phyloP scores from a whole-genome alignment of 2,329 filamentous ascomycete species.

The Sporothrix protearum region DNA sequence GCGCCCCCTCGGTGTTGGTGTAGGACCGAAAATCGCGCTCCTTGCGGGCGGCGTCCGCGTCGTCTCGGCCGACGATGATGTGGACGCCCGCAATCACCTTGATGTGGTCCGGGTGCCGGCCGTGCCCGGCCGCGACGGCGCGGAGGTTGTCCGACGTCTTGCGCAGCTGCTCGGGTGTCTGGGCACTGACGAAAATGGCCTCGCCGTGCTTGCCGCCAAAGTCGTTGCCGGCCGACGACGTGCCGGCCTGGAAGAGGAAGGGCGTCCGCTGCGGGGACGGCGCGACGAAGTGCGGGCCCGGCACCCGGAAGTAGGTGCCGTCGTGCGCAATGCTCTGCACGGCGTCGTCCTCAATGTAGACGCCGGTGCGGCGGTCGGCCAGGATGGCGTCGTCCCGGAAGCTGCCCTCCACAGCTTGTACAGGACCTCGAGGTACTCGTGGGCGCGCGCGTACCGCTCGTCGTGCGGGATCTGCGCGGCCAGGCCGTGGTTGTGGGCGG shows the following conservation, averaged over 20 bases:
- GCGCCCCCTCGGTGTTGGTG: slow-evolving; percentile 29
- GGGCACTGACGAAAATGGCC: slow-evolving; percentile 29
- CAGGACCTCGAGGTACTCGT: slow-evolving; percentile 29
- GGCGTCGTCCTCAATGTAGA: slow-evolving; percentile 20
- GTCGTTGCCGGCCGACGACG: slow-evolving; percentile 28
- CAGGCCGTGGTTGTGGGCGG: slow-evolving; percentile 26
- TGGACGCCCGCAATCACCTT: slow-evolving; percentile 30
- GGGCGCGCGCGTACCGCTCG: slow-evolving; percentile 29
- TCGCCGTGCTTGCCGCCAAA: slow-evolving; percentile 32
- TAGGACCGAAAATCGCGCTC: slow-evolving; percentile 20
- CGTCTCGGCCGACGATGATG: slow-evolving; percentile 23
- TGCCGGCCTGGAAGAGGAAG: slow-evolving; percentile 30
- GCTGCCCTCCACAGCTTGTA: slow-evolving; percentile 28
- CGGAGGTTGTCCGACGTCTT: slow-evolving; percentile 25
- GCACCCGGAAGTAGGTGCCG: slow-evolving; percentile 24
- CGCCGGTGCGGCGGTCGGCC: slow-evolving; percentile 17
- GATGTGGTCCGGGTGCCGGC: slow-evolving; percentile 28
- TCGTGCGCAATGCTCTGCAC: slow-evolving; percentile 26
- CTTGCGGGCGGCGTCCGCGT: slow-evolving; percentile 1
- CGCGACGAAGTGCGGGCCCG: slow-evolving; percentile 31
- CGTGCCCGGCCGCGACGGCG: slow-evolving; percentile 32
- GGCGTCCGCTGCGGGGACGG: slow-evolving; percentile 28
- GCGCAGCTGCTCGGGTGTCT: slow-evolving; percentile 22
- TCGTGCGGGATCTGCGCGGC: slow-evolving; percentile 26
- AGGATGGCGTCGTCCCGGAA: slow-evolving; percentile 26